A percentile compares a stretch with the other conserved stretches of the same genome.
Evolutionary conservation across 805 yeast species (phyloP).

Genomic region (Peterozyma toletana): DNA sequence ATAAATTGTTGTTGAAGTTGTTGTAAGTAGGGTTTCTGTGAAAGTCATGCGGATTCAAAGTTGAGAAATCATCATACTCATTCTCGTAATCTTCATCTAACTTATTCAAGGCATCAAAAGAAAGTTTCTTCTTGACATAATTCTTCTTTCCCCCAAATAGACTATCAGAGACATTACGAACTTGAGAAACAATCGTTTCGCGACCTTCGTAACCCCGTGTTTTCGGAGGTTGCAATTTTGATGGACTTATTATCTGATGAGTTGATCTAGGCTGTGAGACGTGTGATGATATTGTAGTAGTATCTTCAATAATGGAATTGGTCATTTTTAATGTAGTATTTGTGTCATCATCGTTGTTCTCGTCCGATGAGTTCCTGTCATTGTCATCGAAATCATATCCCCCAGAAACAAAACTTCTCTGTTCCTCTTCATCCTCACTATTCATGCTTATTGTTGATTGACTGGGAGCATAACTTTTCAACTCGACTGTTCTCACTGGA

Average conservation of each 20-base stretch:
- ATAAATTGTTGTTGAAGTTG: neutral
- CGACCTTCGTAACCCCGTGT: neutral
- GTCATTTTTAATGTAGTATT: slow-evolving; percentile 5
- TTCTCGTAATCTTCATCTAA: neutral
- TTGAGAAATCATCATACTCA: neutral
- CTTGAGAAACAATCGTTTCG: slow-evolving; percentile 5
- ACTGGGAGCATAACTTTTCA: too few species aligned
- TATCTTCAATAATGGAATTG: neutral
- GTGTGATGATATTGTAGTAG: neutral
- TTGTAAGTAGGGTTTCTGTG: neutral
- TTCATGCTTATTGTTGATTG: too few species aligned
- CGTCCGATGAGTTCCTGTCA: neutral
- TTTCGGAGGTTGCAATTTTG: too few species aligned
- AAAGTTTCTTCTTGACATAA: slow-evolving; percentile 6
- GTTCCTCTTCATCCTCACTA: slow-evolving; percentile 1
- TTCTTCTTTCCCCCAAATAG: slow-evolving; percentile 4
- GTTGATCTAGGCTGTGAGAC: too few species aligned
- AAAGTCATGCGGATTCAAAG: neutral
- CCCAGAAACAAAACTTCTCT: slow-evolving; percentile 2
- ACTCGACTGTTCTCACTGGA: too few species aligned
- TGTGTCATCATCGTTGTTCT: slow-evolving; percentile 1
- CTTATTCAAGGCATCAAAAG: slow-evolving; percentile 3
- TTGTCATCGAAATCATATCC: neutral
- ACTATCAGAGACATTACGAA: slow-evolving; percentile 7
- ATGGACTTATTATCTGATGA: too few species aligned